A percentile compares a stretch with the other conserved stretches of the same genome.
Conservation (phyloP, 192 early-diverging fungal species). For the Backusella tarrabulga region DNA sequence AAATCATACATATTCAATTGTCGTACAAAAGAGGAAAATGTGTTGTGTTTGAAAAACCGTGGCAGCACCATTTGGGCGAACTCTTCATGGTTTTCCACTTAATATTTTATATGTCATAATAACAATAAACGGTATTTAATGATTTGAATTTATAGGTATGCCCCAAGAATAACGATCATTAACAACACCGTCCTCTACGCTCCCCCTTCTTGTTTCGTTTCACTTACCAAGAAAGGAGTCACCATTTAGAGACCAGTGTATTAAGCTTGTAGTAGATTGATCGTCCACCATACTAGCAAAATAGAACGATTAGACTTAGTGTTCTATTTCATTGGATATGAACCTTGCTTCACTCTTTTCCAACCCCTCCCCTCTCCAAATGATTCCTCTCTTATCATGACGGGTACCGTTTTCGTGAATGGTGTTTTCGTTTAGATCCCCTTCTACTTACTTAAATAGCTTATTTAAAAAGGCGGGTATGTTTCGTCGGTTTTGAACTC, state of each 20-base stretch:
- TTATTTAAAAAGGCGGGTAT: constrained; percentile 95
- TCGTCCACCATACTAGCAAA: constrained; percentile 86
- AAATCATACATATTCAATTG: constrained; percentile 98
- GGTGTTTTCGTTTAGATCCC: background rate
- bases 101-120: background rate
- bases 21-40: constrained; percentile 86
- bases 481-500: constrained; percentile 9
- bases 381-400: background rate
- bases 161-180: background rate
- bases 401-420: background rate
- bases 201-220: background rate
- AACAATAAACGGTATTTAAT: background rate
- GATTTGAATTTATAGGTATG: background rate
- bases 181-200: background rate
- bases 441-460: constrained; percentile 69
- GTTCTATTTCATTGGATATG: background rate
- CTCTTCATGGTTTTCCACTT: constrained; percentile 65
- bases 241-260: constrained; percentile 86
- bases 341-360: background rate
- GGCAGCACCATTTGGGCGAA: constrained; percentile 83
- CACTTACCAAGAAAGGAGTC: constrained; percentile 70
- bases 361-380: background rate
- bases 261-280: constrained; percentile 69
- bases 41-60: constrained; percentile 91
- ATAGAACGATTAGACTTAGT: background rate